These are phyloP conservation scores for Tuber calosporum DNA, from an alignment of 495 filamentous ascomycete species.

Conservation along the genomic window DNA sequence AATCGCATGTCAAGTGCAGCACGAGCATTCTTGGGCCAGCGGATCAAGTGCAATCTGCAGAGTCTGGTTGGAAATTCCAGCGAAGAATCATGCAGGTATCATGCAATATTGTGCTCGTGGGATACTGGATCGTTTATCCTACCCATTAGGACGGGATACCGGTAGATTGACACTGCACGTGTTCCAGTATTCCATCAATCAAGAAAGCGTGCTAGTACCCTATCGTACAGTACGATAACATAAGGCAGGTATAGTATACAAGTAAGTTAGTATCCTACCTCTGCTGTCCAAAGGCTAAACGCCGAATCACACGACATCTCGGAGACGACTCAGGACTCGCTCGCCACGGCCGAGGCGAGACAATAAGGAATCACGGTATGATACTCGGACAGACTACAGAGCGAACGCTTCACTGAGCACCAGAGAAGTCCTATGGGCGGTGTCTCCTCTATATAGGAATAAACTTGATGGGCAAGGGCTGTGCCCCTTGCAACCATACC, in stretches of 20 bases:
- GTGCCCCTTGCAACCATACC: background rate
- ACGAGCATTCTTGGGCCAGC: background rate
- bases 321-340: background rate
- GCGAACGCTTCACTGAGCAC: background rate
- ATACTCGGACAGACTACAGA: background rate
- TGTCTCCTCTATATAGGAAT: too few relatives aligned
- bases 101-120: background rate
- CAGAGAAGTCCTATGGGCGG: too few relatives aligned
- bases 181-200: background rate
- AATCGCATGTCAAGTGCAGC: background rate
- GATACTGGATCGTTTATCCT: background rate
- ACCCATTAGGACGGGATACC: background rate
- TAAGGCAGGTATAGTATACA: background rate
- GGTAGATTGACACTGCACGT: background rate
- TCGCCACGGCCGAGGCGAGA: background rate
- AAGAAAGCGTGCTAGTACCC: too few relatives aligned
- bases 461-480: background rate
- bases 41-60: background rate
- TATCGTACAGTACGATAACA: too few relatives aligned
- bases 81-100: background rate
- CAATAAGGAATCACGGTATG: background rate
- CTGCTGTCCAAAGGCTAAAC: background rate
- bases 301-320: background rate
- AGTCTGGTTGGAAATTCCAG: background rate
- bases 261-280: too few relatives aligned